Percentiles rank a stretch among this genome's conserved stretches.
Evolutionary conservation across 148 eudicot species (phyloP).

Genomic region (Rhododendron henanense): DNA sequence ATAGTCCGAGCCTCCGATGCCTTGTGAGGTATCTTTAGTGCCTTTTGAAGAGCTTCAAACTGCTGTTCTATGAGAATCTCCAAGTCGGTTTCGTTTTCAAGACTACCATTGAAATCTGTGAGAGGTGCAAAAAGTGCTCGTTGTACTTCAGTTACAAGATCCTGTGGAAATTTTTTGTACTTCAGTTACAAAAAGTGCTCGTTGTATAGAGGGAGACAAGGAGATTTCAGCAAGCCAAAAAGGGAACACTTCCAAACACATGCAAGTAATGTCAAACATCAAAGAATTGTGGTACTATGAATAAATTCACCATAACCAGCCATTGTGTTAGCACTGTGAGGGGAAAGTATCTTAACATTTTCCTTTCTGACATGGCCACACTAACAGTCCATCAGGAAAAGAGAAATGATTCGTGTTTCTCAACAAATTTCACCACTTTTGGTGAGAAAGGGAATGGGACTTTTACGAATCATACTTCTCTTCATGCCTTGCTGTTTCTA

Average conservation of each 20-base stretch:
- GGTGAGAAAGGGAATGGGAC: not conserved
- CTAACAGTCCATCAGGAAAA: not conserved
- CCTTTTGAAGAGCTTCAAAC: slow-evolving; percentile 78
- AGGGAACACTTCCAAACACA: not conserved
- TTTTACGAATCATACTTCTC: not conserved
- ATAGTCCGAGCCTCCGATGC: slow-evolving; percentile 71
- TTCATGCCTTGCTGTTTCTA: not conserved
- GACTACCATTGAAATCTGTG: slow-evolving; percentile 51
- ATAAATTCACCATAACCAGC: not conserved
- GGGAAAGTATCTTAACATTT: not conserved
- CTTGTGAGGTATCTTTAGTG: slow-evolving; percentile 69
- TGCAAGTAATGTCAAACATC: not conserved
- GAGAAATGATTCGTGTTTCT: not conserved
- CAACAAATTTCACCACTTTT: not conserved
- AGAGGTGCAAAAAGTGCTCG: slow-evolving; percentile 49
- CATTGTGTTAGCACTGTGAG: not conserved
- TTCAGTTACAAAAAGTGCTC: slow-evolving; percentile 43
- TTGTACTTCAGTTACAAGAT: slow-evolving; percentile 63
- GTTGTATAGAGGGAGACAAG: not conserved
- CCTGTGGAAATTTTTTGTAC: slow-evolving; percentile 54
- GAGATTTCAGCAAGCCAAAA: not conserved
- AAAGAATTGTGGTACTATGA: not conserved
- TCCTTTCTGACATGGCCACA: not conserved
- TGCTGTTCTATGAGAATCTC: slow-evolving; percentile 70
- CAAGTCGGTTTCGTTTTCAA: slow-evolving; percentile 69